phyloP scores from a whole-genome alignment of 768 basidiomycete species.

The Serendipita indica region DNA sequence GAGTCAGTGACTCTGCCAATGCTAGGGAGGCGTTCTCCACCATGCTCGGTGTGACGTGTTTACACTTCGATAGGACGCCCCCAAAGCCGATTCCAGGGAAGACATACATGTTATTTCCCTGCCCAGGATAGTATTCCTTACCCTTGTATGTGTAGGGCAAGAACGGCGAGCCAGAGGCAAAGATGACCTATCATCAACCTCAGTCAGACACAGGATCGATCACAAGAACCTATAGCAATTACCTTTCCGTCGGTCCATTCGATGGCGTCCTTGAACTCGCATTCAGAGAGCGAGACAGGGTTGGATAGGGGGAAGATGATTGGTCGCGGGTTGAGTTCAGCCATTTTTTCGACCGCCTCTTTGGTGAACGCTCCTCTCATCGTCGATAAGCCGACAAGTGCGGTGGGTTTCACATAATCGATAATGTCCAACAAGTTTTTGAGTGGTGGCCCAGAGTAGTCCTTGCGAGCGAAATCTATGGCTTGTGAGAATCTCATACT shows the following conservation, averaged over 20 bases:
- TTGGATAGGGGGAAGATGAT: slow-evolving; percentile 92
- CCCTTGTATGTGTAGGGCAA: slow-evolving; percentile 42
- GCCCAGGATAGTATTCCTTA: slow-evolving; percentile 53
- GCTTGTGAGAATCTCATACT: background rate
- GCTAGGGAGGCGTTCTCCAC: slow-evolving; percentile 78
- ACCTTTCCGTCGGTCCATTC: slow-evolving; percentile 54
- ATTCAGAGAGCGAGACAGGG: slow-evolving; percentile 69
- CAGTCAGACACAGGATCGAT: slow-evolving; percentile 24
- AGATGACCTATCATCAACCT: slow-evolving; percentile 34
- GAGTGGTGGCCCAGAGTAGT: slow-evolving; percentile 65
- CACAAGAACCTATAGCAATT: slow-evolving; percentile 16
- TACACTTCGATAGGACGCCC: slow-evolving; percentile 53
- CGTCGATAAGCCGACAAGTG: slow-evolving; percentile 81
- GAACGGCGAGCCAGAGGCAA: slow-evolving; percentile 84
- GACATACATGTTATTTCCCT: slow-evolving; percentile 93
- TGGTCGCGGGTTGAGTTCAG: slow-evolving; percentile 60
- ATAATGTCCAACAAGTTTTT: slow-evolving; percentile 63
- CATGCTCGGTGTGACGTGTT: slow-evolving; percentile 68
- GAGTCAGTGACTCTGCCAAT: slow-evolving; percentile 55
- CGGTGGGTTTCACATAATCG: slow-evolving; percentile 71
- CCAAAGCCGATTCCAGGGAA: slow-evolving; percentile 72
- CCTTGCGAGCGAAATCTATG: slow-evolving; percentile 65
- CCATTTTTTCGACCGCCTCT: slow-evolving; percentile 60
- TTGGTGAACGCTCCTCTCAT: slow-evolving; percentile 63
- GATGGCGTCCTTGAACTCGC: slow-evolving; percentile 64